phyloP scores from a whole-genome alignment of 805 yeast genomes.

The Candida andamanensis region DNA sequence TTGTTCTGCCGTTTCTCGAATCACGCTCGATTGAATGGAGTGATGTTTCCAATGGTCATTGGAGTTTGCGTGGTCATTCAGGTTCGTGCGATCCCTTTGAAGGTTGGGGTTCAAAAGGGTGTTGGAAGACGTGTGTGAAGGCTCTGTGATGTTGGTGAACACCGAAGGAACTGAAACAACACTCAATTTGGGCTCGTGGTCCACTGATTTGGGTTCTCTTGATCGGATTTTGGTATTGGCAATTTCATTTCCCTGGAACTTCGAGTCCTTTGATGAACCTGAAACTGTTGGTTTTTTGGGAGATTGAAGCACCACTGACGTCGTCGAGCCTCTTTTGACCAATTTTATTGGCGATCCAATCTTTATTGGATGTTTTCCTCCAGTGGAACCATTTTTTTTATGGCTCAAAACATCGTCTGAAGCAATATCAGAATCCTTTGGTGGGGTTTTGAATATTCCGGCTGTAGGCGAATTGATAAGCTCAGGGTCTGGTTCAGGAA shows the following conservation, averaged over 20 bases:
- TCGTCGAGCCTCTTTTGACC: conserved; percentile 19
- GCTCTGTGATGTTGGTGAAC: conserved; percentile 10
- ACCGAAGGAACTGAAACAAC: conserved; percentile 31
- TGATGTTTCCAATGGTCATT: conserved; percentile 11
- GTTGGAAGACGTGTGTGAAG: conserved; percentile 12
- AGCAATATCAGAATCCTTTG: conserved; percentile 11
- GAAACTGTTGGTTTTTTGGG: too few relatives aligned
- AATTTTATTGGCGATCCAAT: conserved; percentile 36
- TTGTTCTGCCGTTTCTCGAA: conserved; percentile 9
- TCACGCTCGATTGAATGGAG: conserved; percentile 11
- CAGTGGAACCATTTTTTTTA: too few relatives aligned
- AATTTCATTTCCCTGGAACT: conserved; percentile 17
- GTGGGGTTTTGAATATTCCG: conserved; percentile 25
- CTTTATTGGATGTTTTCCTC: conserved; percentile 25
- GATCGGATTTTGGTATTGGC: conserved; percentile 19
- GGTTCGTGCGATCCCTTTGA: too few relatives aligned
- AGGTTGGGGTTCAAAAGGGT: conserved; percentile 8
- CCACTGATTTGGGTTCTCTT: conserved; percentile 2
- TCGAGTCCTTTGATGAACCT: neutral
- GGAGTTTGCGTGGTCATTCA: conserved; percentile 4
- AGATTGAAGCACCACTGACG: too few relatives aligned
- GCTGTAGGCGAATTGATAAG: conserved; percentile 16
- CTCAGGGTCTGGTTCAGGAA: conserved; percentile 33
- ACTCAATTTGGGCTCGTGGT: conserved; percentile 17
- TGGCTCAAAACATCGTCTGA: too few relatives aligned